Evolutionary conservation across 805 yeast genomes (phyloP).

Genomic region (Myxozyma lipomycoides): DNA sequence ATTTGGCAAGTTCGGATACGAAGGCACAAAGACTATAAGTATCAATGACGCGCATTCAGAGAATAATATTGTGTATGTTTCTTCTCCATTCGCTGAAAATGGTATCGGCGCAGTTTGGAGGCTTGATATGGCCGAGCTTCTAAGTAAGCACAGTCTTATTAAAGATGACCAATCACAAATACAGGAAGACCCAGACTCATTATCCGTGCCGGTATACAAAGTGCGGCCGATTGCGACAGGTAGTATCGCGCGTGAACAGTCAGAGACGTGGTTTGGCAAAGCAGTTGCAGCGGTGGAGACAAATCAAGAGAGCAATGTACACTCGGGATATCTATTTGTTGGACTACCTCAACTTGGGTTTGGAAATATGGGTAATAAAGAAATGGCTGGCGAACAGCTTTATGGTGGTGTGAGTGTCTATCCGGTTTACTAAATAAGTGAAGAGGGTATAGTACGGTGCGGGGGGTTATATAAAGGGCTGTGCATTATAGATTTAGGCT

Average conservation of each 20-base stretch:
- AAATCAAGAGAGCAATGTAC: not conserved
- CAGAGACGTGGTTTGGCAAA: slow-evolving; percentile 23
- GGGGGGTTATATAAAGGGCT: not conserved
- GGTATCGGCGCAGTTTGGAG: slow-evolving; percentile 50
- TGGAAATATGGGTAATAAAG: slow-evolving; percentile 13
- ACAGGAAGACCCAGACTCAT: not conserved
- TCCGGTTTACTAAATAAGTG: not conserved
- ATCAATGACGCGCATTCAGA: slow-evolving; percentile 11
- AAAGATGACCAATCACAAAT: not conserved
- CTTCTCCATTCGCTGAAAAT: slow-evolving; percentile 43
- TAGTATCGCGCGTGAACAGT: slow-evolving; percentile 7
- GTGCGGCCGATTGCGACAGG: slow-evolving; percentile 10
- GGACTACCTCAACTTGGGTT: slow-evolving; percentile 22
- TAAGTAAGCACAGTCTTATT: not conserved
- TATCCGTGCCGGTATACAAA: slow-evolving; percentile 10
- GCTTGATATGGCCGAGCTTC: slow-evolving; percentile 28
- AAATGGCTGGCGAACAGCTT: slow-evolving; percentile 1
- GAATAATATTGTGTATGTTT: slow-evolving; percentile 35
- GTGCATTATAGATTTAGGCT: too few relatives aligned
- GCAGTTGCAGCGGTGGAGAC: slow-evolving; percentile 10
- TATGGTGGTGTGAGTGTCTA: slow-evolving; percentile 20
- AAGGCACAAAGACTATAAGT: slow-evolving; percentile 31
- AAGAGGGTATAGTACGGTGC: not conserved
- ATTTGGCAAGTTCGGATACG: slow-evolving; percentile 38
- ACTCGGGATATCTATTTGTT: slow-evolving; percentile 15